phyloP scores from a whole-genome alignment of 2,329 filamentous ascomycete genomes.

The Aureobasidium sp. region DNA sequence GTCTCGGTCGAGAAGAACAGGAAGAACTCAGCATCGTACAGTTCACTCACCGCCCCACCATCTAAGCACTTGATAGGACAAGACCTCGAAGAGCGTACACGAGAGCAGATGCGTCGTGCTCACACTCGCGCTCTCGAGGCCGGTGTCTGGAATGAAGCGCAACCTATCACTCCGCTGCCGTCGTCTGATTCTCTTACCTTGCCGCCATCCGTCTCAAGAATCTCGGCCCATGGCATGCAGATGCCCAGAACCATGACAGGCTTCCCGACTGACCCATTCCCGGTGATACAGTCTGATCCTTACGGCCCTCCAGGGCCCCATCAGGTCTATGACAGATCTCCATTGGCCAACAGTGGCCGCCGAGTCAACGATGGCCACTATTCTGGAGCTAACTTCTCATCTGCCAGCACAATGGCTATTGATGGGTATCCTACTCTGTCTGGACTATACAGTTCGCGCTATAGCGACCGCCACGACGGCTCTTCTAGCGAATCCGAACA shows the following conservation, averaged over 20 bases:
- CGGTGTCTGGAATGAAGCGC: slow-evolving; percentile 30
- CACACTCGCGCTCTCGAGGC: slow-evolving; percentile 32
- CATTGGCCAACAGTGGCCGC: background rate
- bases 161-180: slow-evolving; percentile 30
- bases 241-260: background rate
- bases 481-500: slow-evolving; percentile 29
- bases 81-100: slow-evolving; percentile 26
- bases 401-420: background rate
- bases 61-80: slow-evolving; percentile 21
- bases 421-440: background rate
- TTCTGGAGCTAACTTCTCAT: background rate
- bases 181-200: slow-evolving; percentile 20
- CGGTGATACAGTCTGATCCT: background rate
- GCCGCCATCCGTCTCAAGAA: background rate
- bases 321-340: slow-evolving; percentile 18
- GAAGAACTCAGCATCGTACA: slow-evolving; percentile 24
- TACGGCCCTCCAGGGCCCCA: slow-evolving; percentile 22
- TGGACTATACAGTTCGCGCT: slow-evolving; percentile 1
- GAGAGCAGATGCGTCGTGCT: slow-evolving; percentile 30
- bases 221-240: slow-evolving; percentile 8
- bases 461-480: slow-evolving; percentile 31
- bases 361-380: slow-evolving; percentile 4
- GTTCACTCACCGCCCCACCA: slow-evolving; percentile 20
- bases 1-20: slow-evolving; percentile 49
- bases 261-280: background rate